These are phyloP conservation scores for Suillus cothurnatus DNA, from an alignment of 768 basidiomycete species.

Conservation along the genomic window DNA sequence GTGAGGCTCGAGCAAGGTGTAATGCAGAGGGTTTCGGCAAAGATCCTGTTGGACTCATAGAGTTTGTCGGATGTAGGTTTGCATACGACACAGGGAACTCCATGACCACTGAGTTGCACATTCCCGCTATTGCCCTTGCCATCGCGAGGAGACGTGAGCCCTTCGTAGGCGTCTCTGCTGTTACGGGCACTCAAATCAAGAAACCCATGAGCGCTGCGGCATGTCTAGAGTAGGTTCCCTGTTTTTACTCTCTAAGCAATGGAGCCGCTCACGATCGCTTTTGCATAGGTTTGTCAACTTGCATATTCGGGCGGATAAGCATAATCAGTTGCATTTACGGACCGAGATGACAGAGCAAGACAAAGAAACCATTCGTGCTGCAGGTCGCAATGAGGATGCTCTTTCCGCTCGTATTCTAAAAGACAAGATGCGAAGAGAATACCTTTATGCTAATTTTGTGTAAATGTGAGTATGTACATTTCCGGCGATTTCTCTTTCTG, in stretches of 20 bases:
- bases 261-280: background rate
- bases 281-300: constrained; percentile 9
- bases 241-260: background rate
- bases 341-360: constrained; percentile 21
- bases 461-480: background rate
- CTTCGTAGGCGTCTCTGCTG: background rate
- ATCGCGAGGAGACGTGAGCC: background rate
- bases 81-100: background rate
- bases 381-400: background rate
- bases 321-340: constrained; percentile 17
- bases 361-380: constrained; percentile 11
- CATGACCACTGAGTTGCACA: background rate
- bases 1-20: background rate
- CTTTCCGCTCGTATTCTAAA: background rate
- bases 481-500: background rate
- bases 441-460: background rate
- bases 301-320: constrained; percentile 19
- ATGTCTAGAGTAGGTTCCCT: background rate
- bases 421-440: background rate
- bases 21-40: background rate
- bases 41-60: background rate
- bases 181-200: background rate
- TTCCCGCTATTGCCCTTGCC: background rate
- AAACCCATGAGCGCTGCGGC: background rate
- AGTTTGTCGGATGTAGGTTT: background rate